Base-by-base conservation (phyloP, 2,329 filamentous ascomycete genomes). In the Venturia nashicola region DNA sequence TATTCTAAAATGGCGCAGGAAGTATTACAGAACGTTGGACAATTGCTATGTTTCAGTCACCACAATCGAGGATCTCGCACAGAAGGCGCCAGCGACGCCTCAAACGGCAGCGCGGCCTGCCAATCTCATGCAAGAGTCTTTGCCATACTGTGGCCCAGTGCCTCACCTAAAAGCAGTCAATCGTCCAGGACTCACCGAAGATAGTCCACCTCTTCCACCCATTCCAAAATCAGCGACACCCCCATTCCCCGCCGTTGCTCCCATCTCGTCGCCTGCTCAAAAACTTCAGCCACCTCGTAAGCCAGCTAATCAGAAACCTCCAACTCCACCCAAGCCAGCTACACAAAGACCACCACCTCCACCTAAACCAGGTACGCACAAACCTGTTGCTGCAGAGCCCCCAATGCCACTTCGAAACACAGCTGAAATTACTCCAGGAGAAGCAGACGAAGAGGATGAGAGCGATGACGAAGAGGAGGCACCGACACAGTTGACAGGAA, bases 11-110 rank as follows among this genome's bases (percentile, higher is more conserved):
- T 6, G 2, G 14, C 5, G 18, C 9, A 63, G 61, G 27, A 63
- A 63, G 34, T 63, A 63, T 27, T 63, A 63, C 46, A 54, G 61
- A 27, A 57, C 48, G 20, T 36, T 46, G 32, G 48, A 63, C 18
- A 63, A 63, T 46, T 63, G 61, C 44, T 63, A 55, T 46, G 61
- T 63, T 27, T 54, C 44, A 16, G 44, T 57, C 16, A 63, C 42
- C 27, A 63, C 61, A 11, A 46, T 63, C 14, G 48, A 63, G 14
- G 61, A 63, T 32, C 48, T 54, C 14, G 23, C 48, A 34, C 48
- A 34, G 27, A 54, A 34, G 14, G n/a, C 48, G 14, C 48, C 23
- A 2, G 2, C 48, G 34, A 54, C 5, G 4, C 11, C 23, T 27
- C 46, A 11, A 9, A 27, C 20, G 11, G 11, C 46, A 34, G 23